Base-by-base conservation (phyloP, 352 stramenopile genomes). In the Hyaloperonospora arabidopsidis region DNA sequence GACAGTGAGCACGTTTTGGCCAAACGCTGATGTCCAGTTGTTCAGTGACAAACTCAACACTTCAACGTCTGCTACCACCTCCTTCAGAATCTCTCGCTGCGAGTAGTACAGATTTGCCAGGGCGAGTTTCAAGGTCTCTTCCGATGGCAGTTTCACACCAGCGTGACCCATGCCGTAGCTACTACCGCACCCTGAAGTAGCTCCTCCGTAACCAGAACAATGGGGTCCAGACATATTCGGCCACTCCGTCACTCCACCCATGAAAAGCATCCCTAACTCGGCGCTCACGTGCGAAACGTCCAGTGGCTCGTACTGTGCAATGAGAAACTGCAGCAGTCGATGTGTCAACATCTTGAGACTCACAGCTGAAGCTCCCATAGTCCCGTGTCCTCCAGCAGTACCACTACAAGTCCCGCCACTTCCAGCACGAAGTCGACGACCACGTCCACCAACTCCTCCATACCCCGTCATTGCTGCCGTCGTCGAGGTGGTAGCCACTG, bases 1-100 rank as follows among this genome's bases (percentile, higher is more conserved):
- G 23, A 88, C 80, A 0, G 75, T 87, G n/a, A 88, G 70, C 49
- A 88, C 78, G 45, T 87, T 87, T 45, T 89, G 79, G 0, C 74
- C 79, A 56, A 86, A 89, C 5, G 76, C 77, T 1, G 76, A 87
- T 21, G 79, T 89, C 79, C 79, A 89, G 51, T 87, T 89, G 59
- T 89, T 84, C 25, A 89, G 67, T 22, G 79, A 89, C 18, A 89
- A 59, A 47, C 74, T 86, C 8, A 89, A 54, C 39, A 87, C 67
- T 43, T 89, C 79, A 23, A 89, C 77, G 23, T 86, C 77, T 0
- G 76, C 72, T 54, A 89, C 72, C 6, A 89, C 76, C 36, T 89
- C 79, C 47, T 89, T 89, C 22, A 89, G 59, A 51, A 87, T 86
- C 59, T 89, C 79, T 10, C 79, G 70, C 45, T 89, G 79, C 8